Conservation (phyloP, 371 early-diverging fungal species). For the Lichtheimia hyalospora region DNA sequence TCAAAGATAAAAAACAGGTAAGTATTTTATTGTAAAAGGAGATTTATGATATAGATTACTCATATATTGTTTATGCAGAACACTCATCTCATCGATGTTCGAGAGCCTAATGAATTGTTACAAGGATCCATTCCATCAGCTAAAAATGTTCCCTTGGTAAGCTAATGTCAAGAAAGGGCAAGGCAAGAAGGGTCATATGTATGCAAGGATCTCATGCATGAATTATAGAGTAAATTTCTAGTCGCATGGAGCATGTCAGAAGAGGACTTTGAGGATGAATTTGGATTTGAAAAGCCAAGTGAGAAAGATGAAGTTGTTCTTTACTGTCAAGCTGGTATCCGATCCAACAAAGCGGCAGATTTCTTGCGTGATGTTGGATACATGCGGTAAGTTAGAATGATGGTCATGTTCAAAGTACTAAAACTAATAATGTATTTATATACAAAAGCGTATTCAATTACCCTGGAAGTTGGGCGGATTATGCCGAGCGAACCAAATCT, state of each 20-base stretch:
- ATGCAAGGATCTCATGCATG: not conserved
- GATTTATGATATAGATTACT: not conserved
- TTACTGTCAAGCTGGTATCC: slow-evolving; percentile 64
- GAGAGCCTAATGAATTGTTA: slow-evolving; percentile 55
- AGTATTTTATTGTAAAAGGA: not conserved
- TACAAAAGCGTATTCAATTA: slow-evolving; percentile 52
- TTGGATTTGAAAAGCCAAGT: slow-evolving; percentile 53
- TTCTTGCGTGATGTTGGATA: slow-evolving; percentile 49
- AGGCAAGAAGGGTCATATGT: too few relatives aligned
- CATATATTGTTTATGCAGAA: slow-evolving; percentile 6
- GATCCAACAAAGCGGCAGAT: slow-evolving; percentile 56
- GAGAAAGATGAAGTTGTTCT: slow-evolving; percentile 46
- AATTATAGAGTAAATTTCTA: slow-evolving; percentile 46
- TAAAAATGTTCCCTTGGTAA: slow-evolving; percentile 60
- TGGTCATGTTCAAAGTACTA: not conserved
- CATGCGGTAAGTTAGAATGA: slow-evolving; percentile 22
- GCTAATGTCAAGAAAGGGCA: not conserved
- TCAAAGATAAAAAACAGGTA: slow-evolving; percentile 22
- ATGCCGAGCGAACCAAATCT: slow-evolving; percentile 21
- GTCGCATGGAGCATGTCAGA: slow-evolving; percentile 48
- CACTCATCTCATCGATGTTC: slow-evolving; percentile 57
- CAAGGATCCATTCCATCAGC: slow-evolving; percentile 61
- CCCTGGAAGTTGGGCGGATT: slow-evolving; percentile 64
- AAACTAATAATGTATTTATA: not conserved
- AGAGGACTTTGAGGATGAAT: slow-evolving; percentile 48